Conservation (phyloP, 2,329 filamentous ascomycete genomes). For the Pseudogymnoascus sp. region DNA sequence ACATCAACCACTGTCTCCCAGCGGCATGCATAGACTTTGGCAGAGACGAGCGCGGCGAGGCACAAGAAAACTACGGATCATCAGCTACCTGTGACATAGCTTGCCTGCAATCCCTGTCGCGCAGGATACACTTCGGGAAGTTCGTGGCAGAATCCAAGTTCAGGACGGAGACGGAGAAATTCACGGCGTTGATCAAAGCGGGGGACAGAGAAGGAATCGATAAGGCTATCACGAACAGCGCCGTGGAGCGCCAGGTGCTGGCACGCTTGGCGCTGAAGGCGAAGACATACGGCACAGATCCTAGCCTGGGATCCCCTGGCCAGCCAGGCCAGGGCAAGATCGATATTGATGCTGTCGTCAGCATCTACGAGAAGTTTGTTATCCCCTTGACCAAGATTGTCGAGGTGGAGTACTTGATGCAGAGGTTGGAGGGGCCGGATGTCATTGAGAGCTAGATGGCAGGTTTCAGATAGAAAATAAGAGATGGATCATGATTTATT, state of each 20-base stretch:
- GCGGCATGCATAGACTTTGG: constrained; percentile 71
- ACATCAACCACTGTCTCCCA: constrained; percentile 77
- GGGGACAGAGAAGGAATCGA: constrained; percentile 76
- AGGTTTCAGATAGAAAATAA: constrained; percentile 9
- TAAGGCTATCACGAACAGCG: constrained; percentile 80
- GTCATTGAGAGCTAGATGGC: constrained; percentile 5
- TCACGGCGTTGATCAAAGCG: constrained; percentile 73
- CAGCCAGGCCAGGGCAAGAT: constrained; percentile 66
- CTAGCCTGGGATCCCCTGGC: constrained; percentile 49
- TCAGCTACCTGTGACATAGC: constrained; percentile 85
- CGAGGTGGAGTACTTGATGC: constrained; percentile 97
- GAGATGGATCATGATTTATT: constrained; percentile 29
- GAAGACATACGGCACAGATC: constrained; percentile 87
- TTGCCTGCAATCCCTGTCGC: constrained; percentile 80
- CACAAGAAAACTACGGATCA: constrained; percentile 91
- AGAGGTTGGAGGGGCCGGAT: constrained; percentile 56
- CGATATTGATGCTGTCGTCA: constrained; percentile 81
- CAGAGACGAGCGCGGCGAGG: constrained; percentile 73
- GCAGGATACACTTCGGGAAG: constrained; percentile 95
- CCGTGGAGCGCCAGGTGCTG: constrained; percentile 86
- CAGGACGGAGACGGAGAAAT: constrained; percentile 69
- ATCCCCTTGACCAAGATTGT: constrained; percentile 98
- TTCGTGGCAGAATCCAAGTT: constrained; percentile 98
- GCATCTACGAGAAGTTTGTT: constrained; percentile 86
- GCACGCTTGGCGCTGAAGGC: constrained; percentile 83